These are phyloP conservation scores for Penicillium italicum DNA, from an alignment of 2,329 filamentous ascomycete species.

Conservation along the genomic window DNA sequence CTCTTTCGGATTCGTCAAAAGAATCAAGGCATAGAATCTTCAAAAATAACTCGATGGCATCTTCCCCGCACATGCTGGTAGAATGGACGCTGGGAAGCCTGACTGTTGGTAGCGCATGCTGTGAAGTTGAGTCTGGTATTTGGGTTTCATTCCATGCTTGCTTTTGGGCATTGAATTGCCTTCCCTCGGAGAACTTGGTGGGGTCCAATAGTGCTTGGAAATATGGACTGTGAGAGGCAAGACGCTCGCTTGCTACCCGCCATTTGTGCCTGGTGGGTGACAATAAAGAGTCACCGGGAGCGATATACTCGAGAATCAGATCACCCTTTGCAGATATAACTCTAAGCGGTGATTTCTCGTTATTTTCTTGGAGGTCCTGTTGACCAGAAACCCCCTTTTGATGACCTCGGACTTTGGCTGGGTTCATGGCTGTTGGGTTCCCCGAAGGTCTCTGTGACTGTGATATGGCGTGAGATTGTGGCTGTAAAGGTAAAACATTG, in stretches of 20 bases:
- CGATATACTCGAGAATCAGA: slow-evolving; percentile 35
- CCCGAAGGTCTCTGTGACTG: not conserved
- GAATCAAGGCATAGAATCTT: slow-evolving; percentile 30
- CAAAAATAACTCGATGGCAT: slow-evolving; percentile 35
- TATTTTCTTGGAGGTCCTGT: not conserved
- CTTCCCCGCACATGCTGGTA: slow-evolving; percentile 27
- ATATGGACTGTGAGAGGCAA: slow-evolving; percentile 38
- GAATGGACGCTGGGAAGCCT: slow-evolving; percentile 27
- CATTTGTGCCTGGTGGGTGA: slow-evolving; percentile 24
- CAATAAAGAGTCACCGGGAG: slow-evolving; percentile 1
- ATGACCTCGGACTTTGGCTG: not conserved
- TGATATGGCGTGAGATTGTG: not conserved
- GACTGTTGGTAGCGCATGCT: slow-evolving; percentile 26
- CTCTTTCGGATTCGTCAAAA: slow-evolving; percentile 18
- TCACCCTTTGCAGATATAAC: slow-evolving; percentile 33
- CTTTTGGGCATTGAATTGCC: slow-evolving; percentile 30
- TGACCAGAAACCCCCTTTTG: not conserved
- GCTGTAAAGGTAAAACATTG: not conserved
- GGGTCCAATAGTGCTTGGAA: slow-evolving; percentile 42
- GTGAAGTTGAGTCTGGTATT: not conserved
- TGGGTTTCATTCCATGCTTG: slow-evolving; percentile 7
- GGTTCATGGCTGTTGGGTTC: not conserved
- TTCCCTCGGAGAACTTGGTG: slow-evolving; percentile 43
- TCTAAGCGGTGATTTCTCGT: slow-evolving; percentile 8
- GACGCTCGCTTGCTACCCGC: slow-evolving; percentile 32